These are phyloP conservation scores for Stephanodiscus triporus DNA, from an alignment of 108 stramenopile genomes.

Conservation along the genomic window DNA sequence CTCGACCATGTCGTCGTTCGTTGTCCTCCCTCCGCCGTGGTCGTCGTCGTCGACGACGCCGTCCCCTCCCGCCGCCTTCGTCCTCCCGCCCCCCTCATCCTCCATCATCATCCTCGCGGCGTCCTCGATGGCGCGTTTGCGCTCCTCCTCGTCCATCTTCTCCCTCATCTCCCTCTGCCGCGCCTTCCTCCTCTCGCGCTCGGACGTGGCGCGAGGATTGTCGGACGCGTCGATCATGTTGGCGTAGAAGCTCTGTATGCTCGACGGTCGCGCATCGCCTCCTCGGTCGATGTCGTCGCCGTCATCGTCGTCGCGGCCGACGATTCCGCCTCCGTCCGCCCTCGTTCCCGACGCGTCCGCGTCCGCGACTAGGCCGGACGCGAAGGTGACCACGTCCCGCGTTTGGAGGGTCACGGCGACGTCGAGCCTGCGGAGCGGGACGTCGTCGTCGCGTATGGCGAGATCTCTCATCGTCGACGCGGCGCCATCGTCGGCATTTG, in stretches of 20 bases:
- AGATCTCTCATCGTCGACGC: background rate
- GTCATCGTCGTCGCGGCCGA: slow-evolving; percentile 1
- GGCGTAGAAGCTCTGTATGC: slow-evolving; percentile 65
- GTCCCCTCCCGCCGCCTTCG: background rate
- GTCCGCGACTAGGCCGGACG: slow-evolving; percentile 56
- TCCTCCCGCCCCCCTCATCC: slow-evolving; percentile 31
- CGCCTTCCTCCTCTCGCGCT: slow-evolving; percentile 62
- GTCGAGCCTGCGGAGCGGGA: slow-evolving; percentile 49
- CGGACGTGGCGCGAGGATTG: slow-evolving; percentile 52
- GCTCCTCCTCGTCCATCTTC: slow-evolving; percentile 62
- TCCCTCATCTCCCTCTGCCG: slow-evolving; percentile 66
- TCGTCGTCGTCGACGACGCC: too few species aligned
- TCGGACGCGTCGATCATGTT: slow-evolving; percentile 68
- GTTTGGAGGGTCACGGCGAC: slow-evolving; percentile 65
- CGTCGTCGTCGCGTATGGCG: slow-evolving; percentile 1
- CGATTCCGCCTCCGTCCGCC: too few species aligned
- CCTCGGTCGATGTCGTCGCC: slow-evolving; percentile 8
- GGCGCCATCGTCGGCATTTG: background rate
- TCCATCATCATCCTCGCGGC: slow-evolving; percentile 56
- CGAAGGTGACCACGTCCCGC: slow-evolving; percentile 60
- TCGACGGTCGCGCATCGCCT: slow-evolving; percentile 9
- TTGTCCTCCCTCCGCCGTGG: background rate
- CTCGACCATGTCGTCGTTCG: slow-evolving; percentile 21
- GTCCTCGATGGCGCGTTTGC: slow-evolving; percentile 62
- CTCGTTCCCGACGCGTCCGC: slow-evolving; percentile 2